Evolutionary conservation across 2,329 filamentous ascomycete species (phyloP).

Genomic region (Ophioceras dolichostomum): DNA sequence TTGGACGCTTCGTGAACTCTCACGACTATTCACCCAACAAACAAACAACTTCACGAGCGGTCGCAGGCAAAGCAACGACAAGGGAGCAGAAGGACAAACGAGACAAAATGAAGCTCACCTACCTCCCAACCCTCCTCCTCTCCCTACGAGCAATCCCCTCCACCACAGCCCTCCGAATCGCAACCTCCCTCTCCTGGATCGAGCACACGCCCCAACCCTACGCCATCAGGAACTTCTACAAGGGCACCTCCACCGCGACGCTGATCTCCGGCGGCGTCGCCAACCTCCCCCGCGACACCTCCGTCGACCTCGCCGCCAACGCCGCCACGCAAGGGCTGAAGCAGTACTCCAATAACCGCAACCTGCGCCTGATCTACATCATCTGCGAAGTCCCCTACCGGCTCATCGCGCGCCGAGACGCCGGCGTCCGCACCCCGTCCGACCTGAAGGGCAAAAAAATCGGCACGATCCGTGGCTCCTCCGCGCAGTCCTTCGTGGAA

Average conservation of each 20-base stretch:
- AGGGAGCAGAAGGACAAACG: too few species aligned
- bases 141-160: too few species aligned
- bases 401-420: conserved; percentile 16
- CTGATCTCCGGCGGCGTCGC: conserved; percentile 18
- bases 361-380: conserved; percentile 18
- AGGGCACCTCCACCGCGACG: conserved; percentile 6
- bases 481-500: conserved; percentile 19
- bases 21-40: too few species aligned
- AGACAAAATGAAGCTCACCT: too few species aligned
- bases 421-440: conserved; percentile 12
- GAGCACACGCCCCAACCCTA: conserved; percentile 10
- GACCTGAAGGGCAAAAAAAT: conserved; percentile 19
- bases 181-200: conserved; percentile 6
- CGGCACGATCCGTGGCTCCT: conserved; percentile 17
- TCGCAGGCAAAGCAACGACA: too few species aligned
- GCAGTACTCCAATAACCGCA: conserved; percentile 16
- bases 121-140: too few species aligned
- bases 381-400: conserved; percentile 20
- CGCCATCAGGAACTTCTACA: conserved; percentile 10
- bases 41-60: too few species aligned
- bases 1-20: too few species aligned
- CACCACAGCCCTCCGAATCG: conserved; percentile 5
- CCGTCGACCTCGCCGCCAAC: conserved; percentile 19
- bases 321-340: conserved; percentile 21
- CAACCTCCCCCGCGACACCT: conserved; percentile 12